A percentile compares a stretch with the other conserved stretches of the same genome.
Conservation (phyloP, 129 eudicot genomes). For the Tagetes erecta region DNA sequence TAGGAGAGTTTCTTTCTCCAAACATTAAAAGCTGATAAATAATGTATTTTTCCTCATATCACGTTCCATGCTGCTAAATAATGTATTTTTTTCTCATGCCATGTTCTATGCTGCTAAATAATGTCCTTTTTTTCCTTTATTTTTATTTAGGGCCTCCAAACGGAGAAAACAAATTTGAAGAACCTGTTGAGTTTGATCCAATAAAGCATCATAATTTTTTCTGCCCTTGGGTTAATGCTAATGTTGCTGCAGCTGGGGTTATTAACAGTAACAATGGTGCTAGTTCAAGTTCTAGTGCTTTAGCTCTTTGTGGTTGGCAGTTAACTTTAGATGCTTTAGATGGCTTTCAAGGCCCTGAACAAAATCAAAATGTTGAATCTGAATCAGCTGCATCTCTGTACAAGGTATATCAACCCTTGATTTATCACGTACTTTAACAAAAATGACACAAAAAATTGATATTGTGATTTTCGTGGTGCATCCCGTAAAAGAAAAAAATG, state of each 20-base stretch:
- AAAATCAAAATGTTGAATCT: slow-evolving; percentile 75
- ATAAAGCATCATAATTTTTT: slow-evolving; percentile 83
- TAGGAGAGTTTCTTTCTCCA: not conserved
- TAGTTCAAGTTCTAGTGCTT: slow-evolving; percentile 57
- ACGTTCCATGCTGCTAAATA: slow-evolving; percentile 13
- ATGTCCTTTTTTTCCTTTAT: not conserved
- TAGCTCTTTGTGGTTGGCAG: slow-evolving; percentile 97
- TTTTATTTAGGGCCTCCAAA: slow-evolving; percentile 63
- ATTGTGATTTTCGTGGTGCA: not conserved
- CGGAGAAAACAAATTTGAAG: slow-evolving; percentile 89
- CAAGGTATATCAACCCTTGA: slow-evolving; percentile 30
- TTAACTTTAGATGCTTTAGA: slow-evolving; percentile 94
- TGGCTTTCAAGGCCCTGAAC: slow-evolving; percentile 87
- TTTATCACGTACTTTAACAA: not conserved
- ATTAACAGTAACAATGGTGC: slow-evolving; percentile 56
- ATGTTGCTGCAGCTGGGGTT: slow-evolving; percentile 96
- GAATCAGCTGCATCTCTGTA: slow-evolving; percentile 94
- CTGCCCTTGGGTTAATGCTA: slow-evolving; percentile 98
- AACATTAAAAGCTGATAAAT: not conserved
- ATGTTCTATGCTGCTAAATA: slow-evolving; percentile 12
- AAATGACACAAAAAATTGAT: not conserved
- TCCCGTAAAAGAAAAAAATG: not conserved
- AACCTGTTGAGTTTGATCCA: slow-evolving; percentile 86
- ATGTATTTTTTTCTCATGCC: not conserved
- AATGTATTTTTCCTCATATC: not conserved